These are phyloP conservation scores for Pholiota microspora DNA, from an alignment of 768 basidiomycete species.

Conservation along the genomic window DNA sequence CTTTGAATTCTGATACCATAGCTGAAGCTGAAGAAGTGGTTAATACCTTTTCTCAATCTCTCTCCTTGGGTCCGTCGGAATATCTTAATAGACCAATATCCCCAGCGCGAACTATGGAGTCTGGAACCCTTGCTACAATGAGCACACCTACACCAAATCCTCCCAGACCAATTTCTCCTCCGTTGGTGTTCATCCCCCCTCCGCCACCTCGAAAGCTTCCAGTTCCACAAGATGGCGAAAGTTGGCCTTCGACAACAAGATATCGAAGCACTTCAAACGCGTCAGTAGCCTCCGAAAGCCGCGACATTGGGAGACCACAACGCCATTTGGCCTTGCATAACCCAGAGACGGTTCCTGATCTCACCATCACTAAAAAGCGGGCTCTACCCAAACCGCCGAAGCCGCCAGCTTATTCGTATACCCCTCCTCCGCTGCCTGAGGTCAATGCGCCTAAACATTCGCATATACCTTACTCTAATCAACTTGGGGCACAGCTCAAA, in stretches of 20 bases:
- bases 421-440: conserved; percentile 1
- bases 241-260: conserved; percentile 1
- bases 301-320: neutral
- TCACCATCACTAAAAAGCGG: neutral
- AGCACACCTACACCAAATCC: neutral
- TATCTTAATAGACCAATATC: neutral
- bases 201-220: conserved; percentile 13
- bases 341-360: neutral
- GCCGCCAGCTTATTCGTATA: neutral
- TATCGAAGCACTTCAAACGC: neutral
- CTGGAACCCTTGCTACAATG: neutral
- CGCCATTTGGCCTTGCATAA: conserved; percentile 1
- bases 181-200: conserved; percentile 15
- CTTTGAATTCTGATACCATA: neutral
- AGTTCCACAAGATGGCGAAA: neutral
- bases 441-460: neutral
- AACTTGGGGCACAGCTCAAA: neutral
- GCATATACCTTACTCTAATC: conserved; percentile 2
- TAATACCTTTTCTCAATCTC: neutral
- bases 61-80: neutral
- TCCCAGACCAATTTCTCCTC: conserved; percentile 14
- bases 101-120: conserved; percentile 7
- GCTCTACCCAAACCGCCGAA: neutral
- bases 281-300: neutral
- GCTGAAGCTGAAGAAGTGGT: conserved; percentile 3